A percentile compares a stretch with the other conserved stretches of the same genome.
Evolutionary conservation across 1,284 basidiomycete species (phyloP).

Genomic region (Mycena sp.): DNA sequence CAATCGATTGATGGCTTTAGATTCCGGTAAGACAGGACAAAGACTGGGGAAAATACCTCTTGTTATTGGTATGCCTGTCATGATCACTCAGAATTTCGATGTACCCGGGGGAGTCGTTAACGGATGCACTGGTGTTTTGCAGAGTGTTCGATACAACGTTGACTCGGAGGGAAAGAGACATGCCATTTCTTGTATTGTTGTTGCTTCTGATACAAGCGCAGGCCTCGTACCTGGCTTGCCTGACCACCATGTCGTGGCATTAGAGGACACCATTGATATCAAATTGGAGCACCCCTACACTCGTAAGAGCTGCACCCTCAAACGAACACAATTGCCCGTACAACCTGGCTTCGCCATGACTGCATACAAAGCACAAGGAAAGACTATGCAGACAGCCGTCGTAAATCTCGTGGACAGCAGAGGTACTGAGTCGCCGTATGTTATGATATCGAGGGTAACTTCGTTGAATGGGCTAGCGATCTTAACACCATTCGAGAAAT

Average conservation of each 20-base stretch:
- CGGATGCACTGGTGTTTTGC: background rate
- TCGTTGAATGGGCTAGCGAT: background rate
- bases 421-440: background rate
- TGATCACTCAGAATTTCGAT: conserved; percentile 4
- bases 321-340: background rate
- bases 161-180: background rate
- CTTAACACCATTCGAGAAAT: background rate
- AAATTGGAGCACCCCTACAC: background rate
- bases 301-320: background rate
- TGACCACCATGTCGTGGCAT: background rate
- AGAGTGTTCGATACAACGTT: background rate
- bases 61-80: conserved; percentile 7
- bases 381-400: background rate
- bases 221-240: background rate
- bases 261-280: background rate
- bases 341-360: background rate
- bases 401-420: background rate
- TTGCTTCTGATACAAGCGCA: background rate
- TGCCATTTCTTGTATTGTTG: background rate
- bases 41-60: background rate
- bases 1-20: no score
- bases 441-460: background rate
- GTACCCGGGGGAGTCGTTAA: conserved; percentile 1
- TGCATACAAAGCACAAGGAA: background rate
- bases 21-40: background rate